Evolutionary conservation across 495 filamentous ascomycete genomes (phyloP).

Genomic region (Aspergillus ellipticus): DNA sequence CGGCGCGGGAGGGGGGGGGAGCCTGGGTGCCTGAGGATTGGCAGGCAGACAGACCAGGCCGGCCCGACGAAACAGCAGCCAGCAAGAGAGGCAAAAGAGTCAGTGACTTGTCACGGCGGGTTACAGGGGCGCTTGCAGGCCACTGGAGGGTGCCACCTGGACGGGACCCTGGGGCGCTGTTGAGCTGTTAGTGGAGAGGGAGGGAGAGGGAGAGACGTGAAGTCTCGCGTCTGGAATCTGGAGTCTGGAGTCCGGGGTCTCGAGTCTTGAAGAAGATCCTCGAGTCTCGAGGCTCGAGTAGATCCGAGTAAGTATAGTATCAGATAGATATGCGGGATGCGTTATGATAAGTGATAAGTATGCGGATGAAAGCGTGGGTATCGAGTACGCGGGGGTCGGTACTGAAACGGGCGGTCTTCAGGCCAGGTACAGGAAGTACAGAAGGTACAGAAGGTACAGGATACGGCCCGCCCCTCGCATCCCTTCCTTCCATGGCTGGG

Average conservation of each 20-base stretch:
- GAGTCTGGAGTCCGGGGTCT: background rate
- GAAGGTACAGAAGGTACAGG: background rate
- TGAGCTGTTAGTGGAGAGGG: background rate
- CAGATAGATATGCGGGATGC: background rate
- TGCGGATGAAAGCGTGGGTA: too few relatives aligned
- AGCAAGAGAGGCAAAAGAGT: background rate
- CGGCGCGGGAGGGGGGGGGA: constrained; percentile 7
- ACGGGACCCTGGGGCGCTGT: background rate
- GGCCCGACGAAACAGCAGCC: constrained; percentile 4
- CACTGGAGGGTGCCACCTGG: background rate
- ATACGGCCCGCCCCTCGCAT: constrained; percentile 13
- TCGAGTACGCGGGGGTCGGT: background rate
- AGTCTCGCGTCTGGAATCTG: too few relatives aligned
- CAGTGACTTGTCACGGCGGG: background rate
- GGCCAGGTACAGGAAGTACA: background rate
- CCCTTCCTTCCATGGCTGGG: constrained; percentile 3
- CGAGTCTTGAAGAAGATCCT: too few relatives aligned
- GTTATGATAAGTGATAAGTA: too few relatives aligned
- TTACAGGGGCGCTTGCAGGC: constrained; percentile 18
- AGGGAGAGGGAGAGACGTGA: too few relatives aligned
- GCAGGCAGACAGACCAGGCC: background rate
- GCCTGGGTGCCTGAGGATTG: constrained; percentile 25
- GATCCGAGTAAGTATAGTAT: too few relatives aligned
- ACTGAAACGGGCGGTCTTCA: background rate
- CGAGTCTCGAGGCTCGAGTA: background rate